Conservation (phyloP, 768 basidiomycete species). For the Leccinum disarticulatum region DNA sequence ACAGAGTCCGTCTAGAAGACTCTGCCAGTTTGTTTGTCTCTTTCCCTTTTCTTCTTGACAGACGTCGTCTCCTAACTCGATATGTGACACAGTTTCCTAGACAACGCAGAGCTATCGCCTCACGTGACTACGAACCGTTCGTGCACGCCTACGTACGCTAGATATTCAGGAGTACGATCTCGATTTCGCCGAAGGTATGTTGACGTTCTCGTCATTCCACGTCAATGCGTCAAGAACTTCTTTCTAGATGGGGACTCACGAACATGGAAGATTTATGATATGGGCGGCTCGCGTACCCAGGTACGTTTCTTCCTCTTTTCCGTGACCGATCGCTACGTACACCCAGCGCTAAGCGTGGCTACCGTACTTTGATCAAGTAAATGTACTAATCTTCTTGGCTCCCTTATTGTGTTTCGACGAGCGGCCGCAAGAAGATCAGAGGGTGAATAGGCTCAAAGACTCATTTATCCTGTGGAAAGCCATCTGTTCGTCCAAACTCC, state of each 20-base stretch:
- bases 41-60: not conserved
- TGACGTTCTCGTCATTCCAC: not conserved
- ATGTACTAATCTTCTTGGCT: slow-evolving; percentile 79
- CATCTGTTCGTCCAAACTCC: slow-evolving; percentile 62
- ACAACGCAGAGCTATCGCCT: slow-evolving; percentile 63
- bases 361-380: slow-evolving; percentile 76
- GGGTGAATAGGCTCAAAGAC: slow-evolving; percentile 73
- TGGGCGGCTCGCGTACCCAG: slow-evolving; percentile 69
- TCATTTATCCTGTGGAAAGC: slow-evolving; percentile 71
- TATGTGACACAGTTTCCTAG: slow-evolving; percentile 54
- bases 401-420: slow-evolving; percentile 84
- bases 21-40: slow-evolving; percentile 63
- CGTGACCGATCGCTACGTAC: not conserved
- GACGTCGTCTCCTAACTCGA: not conserved
- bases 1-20: slow-evolving; percentile 55
- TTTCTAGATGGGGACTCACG: slow-evolving; percentile 36
- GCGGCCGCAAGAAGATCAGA: slow-evolving; percentile 63
- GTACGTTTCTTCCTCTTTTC: slow-evolving; percentile 35
- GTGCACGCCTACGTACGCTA: slow-evolving; percentile 66
- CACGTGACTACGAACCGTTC: slow-evolving; percentile 58
- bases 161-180: slow-evolving; percentile 69
- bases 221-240: not conserved
- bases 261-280: slow-evolving; percentile 77
- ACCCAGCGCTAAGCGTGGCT: slow-evolving; percentile 73
- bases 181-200: slow-evolving; percentile 35